phyloP scores from a whole-genome alignment of 1,284 basidiomycete species.

The Stereum hirsutum region DNA sequence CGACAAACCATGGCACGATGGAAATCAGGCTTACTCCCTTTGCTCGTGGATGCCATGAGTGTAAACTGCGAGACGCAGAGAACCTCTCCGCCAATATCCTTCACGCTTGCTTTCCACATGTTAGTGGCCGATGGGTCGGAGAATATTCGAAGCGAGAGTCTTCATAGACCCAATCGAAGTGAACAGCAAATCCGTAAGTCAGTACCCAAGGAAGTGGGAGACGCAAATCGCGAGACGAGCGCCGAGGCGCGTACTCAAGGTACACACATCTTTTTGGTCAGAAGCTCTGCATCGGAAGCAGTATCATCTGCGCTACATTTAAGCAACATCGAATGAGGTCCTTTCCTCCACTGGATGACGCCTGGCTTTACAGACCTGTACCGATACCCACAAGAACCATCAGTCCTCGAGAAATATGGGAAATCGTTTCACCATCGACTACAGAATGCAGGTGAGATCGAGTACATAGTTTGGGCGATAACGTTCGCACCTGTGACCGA shows the following conservation, averaged over 20 bases:
- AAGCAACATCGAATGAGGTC: no score
- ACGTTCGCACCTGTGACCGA: conserved; percentile 54
- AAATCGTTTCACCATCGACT: conserved; percentile 70
- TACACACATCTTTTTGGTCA: conserved; percentile 74
- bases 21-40: conserved; percentile 86
- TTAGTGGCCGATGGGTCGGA: conserved; percentile 46
- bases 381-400: conserved; percentile 87
- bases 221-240: neutral
- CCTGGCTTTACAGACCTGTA: conserved; percentile 40
- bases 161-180: conserved; percentile 17
- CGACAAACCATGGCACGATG: conserved; percentile 76
- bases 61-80: conserved; percentile 92
- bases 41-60: conserved; percentile 77
- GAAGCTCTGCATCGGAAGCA: conserved; percentile 52
- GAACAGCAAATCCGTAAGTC: neutral
- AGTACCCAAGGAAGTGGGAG: neutral
- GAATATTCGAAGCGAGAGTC: conserved; percentile 68
- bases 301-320: conserved; percentile 60
- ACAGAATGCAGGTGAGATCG: conserved; percentile 6
- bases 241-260: conserved; percentile 1
- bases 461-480: neutral
- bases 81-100: conserved; percentile 79
- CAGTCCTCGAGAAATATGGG: conserved; percentile 73
- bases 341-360: conserved; percentile 8
- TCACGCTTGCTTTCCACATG: conserved; percentile 80